Base-by-base conservation (phyloP, 2,329 filamentous ascomycete genomes). In the Albifimbria verrucaria region DNA sequence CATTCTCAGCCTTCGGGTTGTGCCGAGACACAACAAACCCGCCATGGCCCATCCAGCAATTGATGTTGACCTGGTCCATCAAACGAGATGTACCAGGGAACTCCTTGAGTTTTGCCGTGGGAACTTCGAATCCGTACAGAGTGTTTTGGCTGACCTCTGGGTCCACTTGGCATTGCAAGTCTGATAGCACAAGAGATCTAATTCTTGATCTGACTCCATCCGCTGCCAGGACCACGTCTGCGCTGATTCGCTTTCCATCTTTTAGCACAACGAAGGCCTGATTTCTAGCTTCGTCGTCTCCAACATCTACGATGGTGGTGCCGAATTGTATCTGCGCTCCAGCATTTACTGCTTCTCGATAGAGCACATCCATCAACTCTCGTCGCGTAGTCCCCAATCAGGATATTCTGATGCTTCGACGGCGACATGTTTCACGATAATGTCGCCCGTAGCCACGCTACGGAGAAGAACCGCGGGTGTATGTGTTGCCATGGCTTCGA, bases 331-430 rank as follows among this genome's bases (percentile, higher is more conserved):
- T 39, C 18, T 5, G 11, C 11, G 11, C 32, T 15, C 32, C 55
- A 9, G 44, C 54, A 7, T 51, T 43, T 11, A 20, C n/a, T 6
- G 52, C 55, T 11, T 47, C 39, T 3, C 43, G n/a, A 7, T 55
- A 44, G 1, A 62, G 43, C 0, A 59, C 24, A 12, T 48, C 52
- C 25, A 62, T 32, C 22, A 58, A 48, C 11, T 55, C 55, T n/a
- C 55, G 48, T 7, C 59, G 28, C 15, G 51, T 56, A 3, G 58
- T 54, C 58, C 59, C 54, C 56, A 59, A 32, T 62, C 57, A 10
- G 54, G 55, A 10, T 52, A 43, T 2, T 57, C 41, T 17, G 56
- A 53, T 23, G 46, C 25, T 10, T 61, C 56, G 18, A 52, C 47
- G 28, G 57, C 44, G 3, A 56, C 50, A 7, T 48, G 54, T 15